Base-by-base conservation (phyloP, 2,329 filamentous ascomycete species). In the Thelonectria blattea region DNA sequence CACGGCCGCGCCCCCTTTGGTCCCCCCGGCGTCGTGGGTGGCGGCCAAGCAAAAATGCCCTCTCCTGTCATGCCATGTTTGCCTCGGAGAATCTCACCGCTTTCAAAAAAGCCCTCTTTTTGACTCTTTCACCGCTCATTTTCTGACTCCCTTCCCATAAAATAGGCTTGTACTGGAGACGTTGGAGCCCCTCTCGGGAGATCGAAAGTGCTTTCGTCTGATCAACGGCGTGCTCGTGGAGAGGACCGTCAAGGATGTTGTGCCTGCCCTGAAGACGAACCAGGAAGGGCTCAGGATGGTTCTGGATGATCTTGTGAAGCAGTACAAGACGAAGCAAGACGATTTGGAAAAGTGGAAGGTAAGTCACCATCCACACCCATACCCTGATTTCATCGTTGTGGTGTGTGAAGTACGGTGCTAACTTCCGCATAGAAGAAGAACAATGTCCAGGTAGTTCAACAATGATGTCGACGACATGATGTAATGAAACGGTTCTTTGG, bases 281-380 rank as follows among this genome's bases (percentile, higher is more conserved):
- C 91, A 92, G 24, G 94, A 98, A 65, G 94, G 95, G 2, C 76
- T 99, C 74, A 95, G 91, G 79, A 96, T 97, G 79, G 93, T 98
- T 30, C 82, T 98, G 56, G 93, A 97, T 65, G 94, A 97, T 75
- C 80, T 99, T 65, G 86, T 98, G 68, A 97, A 97, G 84, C 92
- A 97, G 79, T 98, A 98, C 83, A 96, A 96, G 82, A 80, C 83
- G 32, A 96, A 97, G 79, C 93, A 99, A 77, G 88, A 92, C 43
- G 95, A 99, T 74, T 86, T 99, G 83, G 94, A 99, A 75, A 93
- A 90, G 77, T 99, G 95, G 95, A 99, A 99, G 92, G 94, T 96
- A 51, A 61, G 63, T 61, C 30, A n/a, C 11, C 60, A 18, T 50
- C 39, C 24, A 52, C 14, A 15, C 51, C 39, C 24, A 52, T 12